These are phyloP conservation scores for Chaetomium sp. DNA, from an alignment of 2,329 filamentous ascomycete species.

Conservation along the genomic window DNA sequence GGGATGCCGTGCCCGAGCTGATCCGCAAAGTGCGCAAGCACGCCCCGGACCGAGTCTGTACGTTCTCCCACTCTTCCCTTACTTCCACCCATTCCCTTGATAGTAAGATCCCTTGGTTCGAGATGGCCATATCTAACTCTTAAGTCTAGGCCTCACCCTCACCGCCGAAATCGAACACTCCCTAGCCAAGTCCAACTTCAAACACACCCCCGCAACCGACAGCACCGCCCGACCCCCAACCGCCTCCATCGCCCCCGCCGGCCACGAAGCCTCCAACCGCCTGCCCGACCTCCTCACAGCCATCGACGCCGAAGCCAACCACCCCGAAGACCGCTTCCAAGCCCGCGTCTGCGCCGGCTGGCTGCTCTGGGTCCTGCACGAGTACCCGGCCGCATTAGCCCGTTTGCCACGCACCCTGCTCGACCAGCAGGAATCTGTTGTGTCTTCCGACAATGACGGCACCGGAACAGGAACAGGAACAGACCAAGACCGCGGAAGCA, in stretches of 20 bases:
- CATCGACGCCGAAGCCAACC: slow-evolving; percentile 50
- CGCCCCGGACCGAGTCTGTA: slow-evolving; percentile 79
- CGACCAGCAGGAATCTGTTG: slow-evolving; percentile 35
- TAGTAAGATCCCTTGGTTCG: background rate
- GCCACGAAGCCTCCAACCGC: slow-evolving; percentile 40
- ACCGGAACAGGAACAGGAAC: slow-evolving; percentile 33
- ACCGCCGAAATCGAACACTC: slow-evolving; percentile 64
- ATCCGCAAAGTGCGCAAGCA: slow-evolving; percentile 93
- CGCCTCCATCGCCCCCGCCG: slow-evolving; percentile 33
- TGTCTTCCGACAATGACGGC: slow-evolving; percentile 37
- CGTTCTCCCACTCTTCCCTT: slow-evolving; percentile 24
- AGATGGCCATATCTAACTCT: too few relatives aligned
- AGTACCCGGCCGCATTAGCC: slow-evolving; percentile 55
- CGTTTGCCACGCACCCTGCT: slow-evolving; percentile 59
- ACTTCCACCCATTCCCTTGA: slow-evolving; percentile 13
- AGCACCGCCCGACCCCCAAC: slow-evolving; percentile 21
- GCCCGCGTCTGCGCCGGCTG: slow-evolving; percentile 78
- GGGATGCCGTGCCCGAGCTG: slow-evolving; percentile 80
- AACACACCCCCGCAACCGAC: slow-evolving; percentile 33
- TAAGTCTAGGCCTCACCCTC: slow-evolving; percentile 60
- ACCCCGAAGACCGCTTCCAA: slow-evolving; percentile 61
- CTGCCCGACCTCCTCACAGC: slow-evolving; percentile 47
- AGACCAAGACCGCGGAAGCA: background rate
- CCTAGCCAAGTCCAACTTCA: slow-evolving; percentile 51
- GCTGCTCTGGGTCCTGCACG: slow-evolving; percentile 72